Base-by-base conservation (phyloP, 305 asterid species). In the Fraxinus paxiana region DNA sequence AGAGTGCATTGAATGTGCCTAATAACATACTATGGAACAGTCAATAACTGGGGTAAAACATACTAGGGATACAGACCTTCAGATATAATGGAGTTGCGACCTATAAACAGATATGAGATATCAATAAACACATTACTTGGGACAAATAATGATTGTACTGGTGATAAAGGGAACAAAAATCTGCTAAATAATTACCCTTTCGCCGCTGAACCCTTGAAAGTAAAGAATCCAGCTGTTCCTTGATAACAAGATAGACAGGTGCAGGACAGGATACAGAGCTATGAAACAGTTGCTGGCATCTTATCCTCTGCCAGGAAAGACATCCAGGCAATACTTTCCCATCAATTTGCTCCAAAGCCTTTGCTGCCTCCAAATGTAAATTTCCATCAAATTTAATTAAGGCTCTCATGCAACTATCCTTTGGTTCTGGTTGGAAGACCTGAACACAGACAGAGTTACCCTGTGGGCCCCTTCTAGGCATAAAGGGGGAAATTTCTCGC, bases 331-430 rank as follows among this genome's bases (percentile, higher is more conserved):
- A 85, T 61, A 85, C 96, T 86, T 87, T 91, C 75, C 97, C 98
- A 24, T 89, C 83, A 30, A 96, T 84, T 34, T 91, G 91, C 84
- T 96, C 97, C 86, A 96, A 87, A 34, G 98, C 97, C 87, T 79
- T 88, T 26, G 98, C 99, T 28, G 97, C 99, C 88, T 92, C 98
- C 88, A 91, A 87, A 87, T 92, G 97, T 76, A 94, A 87, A 85
- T 87, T 89, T 72, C 94, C 97, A 82, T 96, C 97, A 83, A 96
- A 94, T 75, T 84, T 89, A 59, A 96, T 88, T 1, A 80, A 1
- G 78, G 99, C 98, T 88, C 84, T 89, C 92, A 89, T 87, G 81
- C 78, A 92, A 81, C 10, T 5, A 77, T 90, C 95, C 59, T 83
- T 88, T 13, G 86, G 88, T 75, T 88, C 88, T 4, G 98, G 95